These are phyloP conservation scores for Leccinum subgranulosum DNA, from an alignment of 768 basidiomycete genomes.

Conservation along the genomic window DNA sequence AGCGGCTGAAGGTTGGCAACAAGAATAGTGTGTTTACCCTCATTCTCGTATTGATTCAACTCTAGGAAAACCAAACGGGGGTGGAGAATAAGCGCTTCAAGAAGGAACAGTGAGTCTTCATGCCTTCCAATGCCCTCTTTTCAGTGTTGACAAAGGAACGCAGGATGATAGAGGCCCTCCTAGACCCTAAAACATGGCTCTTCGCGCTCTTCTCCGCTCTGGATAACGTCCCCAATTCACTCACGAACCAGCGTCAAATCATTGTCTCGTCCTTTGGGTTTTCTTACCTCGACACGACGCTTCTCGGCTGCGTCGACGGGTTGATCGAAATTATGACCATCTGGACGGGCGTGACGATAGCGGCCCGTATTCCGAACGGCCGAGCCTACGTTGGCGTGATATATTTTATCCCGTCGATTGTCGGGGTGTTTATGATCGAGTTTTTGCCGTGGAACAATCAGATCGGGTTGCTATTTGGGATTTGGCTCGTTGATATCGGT, in stretches of 20 bases:
- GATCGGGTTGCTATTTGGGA: slow-evolving; percentile 58
- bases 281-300: slow-evolving; percentile 59
- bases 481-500: slow-evolving; percentile 39
- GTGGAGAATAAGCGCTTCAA: slow-evolving; percentile 83
- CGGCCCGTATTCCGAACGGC: slow-evolving; percentile 51
- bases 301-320: slow-evolving; percentile 66
- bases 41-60: neutral
- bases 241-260: slow-evolving; percentile 62
- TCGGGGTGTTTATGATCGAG: slow-evolving; percentile 62
- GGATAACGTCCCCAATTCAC: slow-evolving; percentile 62
- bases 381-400: slow-evolving; percentile 58
- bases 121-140: no score
- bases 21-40: neutral
- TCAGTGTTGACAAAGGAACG: neutral
- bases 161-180: slow-evolving; percentile 66
- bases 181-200: slow-evolving; percentile 73
- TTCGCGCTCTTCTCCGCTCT: slow-evolving; percentile 67
- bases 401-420: slow-evolving; percentile 62
- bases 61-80: slow-evolving; percentile 71
- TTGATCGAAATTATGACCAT: slow-evolving; percentile 67
- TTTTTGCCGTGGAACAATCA: slow-evolving; percentile 63
- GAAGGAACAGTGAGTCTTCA: slow-evolving; percentile 62
- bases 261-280: slow-evolving; percentile 67
- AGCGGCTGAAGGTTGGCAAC: slow-evolving; percentile 54
- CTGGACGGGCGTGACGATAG: slow-evolving; percentile 58